Evolutionary conservation across 306 rosid genomes (phyloP).

Genomic region (Mimosa bimucronata): DNA sequence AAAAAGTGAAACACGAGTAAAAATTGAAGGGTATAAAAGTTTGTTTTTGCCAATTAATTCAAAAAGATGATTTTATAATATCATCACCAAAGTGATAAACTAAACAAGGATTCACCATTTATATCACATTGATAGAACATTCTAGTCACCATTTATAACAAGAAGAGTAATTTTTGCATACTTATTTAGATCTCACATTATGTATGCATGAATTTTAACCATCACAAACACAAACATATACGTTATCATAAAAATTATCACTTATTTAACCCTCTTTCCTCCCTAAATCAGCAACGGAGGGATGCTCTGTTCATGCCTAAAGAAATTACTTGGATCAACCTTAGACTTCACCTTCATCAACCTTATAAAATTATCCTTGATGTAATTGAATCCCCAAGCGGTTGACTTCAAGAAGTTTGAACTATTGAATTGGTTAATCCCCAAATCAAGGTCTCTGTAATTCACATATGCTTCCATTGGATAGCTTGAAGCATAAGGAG

Average conservation of each 20-base stretch:
- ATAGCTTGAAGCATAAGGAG: conserved; percentile 47
- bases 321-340: conserved; percentile 56
- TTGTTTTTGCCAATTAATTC: too few relatives aligned
- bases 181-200: too few relatives aligned
- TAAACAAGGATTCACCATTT: too few relatives aligned
- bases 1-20: too few relatives aligned
- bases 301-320: conserved; percentile 60
- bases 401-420: conserved; percentile 31
- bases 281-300: conserved; percentile 35
- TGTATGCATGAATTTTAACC: neutral
- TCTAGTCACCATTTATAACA: too few relatives aligned
- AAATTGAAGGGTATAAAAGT: too few relatives aligned
- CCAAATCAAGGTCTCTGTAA: conserved; percentile 57
- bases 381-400: conserved; percentile 46
- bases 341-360: conserved; percentile 44
- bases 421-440: conserved; percentile 41
- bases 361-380: conserved; percentile 48
- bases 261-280: neutral
- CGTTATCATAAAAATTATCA: neutral
- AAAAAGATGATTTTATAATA: too few relatives aligned
- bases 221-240: neutral
- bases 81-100: too few relatives aligned
- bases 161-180: too few relatives aligned
- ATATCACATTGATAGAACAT: too few relatives aligned
- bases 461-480: conserved; percentile 56